Base-by-base conservation (phyloP, 2,329 filamentous ascomycete genomes). In the Beauveria pseudobassiana region DNA sequence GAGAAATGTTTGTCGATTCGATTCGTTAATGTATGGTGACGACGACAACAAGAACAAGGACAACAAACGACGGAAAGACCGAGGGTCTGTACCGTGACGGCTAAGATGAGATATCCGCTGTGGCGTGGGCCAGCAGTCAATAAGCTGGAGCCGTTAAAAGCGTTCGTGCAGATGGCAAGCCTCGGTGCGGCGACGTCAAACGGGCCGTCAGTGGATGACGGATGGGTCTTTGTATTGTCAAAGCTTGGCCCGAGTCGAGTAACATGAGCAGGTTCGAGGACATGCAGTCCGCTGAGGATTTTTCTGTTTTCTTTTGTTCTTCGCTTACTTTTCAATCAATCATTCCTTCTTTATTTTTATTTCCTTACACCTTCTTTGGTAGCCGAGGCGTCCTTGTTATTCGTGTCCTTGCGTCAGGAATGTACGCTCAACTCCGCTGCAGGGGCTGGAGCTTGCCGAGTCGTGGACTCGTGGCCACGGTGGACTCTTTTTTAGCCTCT, bases 11-110 rank as follows among this genome's bases (percentile, higher is more conserved):
- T 42, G 46, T 50, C 45, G 38, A 59, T 16, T n/a, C 40, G 30
- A 26, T 40, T 49, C 46, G 28, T 59, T 16, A n/a, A 22, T n/a
- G 6, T 48, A 43, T 58, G 46, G 28, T 40, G 45, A 30, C 14
- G n/a, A 26, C 20, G 18, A 49, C 22, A 45, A n/a, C 38, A 10
- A 26, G 34, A 45, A n/a, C 38, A 10, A 26, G 34, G 12, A 12
- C 48, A 34, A 20, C 49, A 34, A 34, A 34, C n/a, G 28, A 50
- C 16, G 16, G 8, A 43, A 67, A 65, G 65, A 69, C 68, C 63
- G 59, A 22, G 42, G 40, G 43, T 56, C 22, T n/a, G 30, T 18
- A 20, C 49, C 26, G 38, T 26, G 18, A 52, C 45, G 46, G 24
- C 46, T 28, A 24, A 60, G 49, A 60, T 60, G 57, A 60, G 49